Base-by-base conservation (phyloP, 139 green algal genomes). In the Micromonas pusilla region DNA sequence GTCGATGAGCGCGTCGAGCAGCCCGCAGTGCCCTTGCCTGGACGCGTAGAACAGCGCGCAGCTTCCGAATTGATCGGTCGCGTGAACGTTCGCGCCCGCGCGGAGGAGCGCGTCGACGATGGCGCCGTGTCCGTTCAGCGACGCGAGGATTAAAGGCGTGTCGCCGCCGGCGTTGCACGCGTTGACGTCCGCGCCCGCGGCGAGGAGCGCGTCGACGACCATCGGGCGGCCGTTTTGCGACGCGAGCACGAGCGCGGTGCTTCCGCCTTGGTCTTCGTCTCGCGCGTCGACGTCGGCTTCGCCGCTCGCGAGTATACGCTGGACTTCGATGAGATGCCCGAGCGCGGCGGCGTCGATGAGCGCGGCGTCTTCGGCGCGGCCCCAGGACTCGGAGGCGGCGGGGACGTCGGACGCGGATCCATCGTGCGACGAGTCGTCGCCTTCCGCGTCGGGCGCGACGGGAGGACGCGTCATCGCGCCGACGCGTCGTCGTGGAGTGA, bases 71-170 rank as follows among this genome's bases (percentile, higher is more conserved):
- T 30, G 26, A 28, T 68, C n/a, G 25, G 60, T 68, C 19, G 60
- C 60, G 26, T 68, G 25, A 25, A 68, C 60, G 26, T 30, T 32
- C 6, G 60, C 25, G 25, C 60, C 60, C 6, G 60, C 16, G 6
- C 25, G 19, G 26, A 68, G 25, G 26, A 68, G 60, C 19, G 60
- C 60, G 60, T 68, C 60, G 60, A 68, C 60, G 60, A 68, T 32
- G 60, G 13, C 25, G 60, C 25, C 60, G 26, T 68, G 60, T 13
- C 60, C 60, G 25, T 32, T 32, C 13, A 30, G 26, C 13, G 60
- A 30, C 13, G 60, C 60, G 26, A 68, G 60, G 60, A 68, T 68
- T 9, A 68, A 19, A 16, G 60, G 60, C 19, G 60, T 68, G 60
- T 32, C 25, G 25, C 60, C 60, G 26, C 25, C 25, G 60, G 19